A percentile compares a stretch with the other conserved stretches of the same genome.
Evolutionary conservation across 306 rosid genomes (phyloP).

Genomic region (cucumber (Cucumis sativus)): Cucumber_9930_V3 NC_026660.2:6692501-6693000

Average conservation of each 20-base stretch:
- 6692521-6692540: slow-evolving; percentile 87
- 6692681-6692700: slow-evolving; percentile 86
- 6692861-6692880: background rate
- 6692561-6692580: slow-evolving; percentile 87
- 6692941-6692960: too few species aligned
- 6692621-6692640: slow-evolving; percentile 74
- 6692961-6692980: background rate
- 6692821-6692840: background rate
- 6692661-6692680: slow-evolving; percentile 61
- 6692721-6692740: slow-evolving; percentile 81
- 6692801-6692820: background rate
- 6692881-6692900: background rate
- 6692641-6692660: slow-evolving; percentile 71
- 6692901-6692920: background rate
- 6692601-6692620: slow-evolving; percentile 70
- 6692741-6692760: slow-evolving; percentile 71
- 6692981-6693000: background rate
- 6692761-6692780: slow-evolving; percentile 26
- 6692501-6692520: slow-evolving; percentile 79
- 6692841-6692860: background rate
- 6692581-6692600: slow-evolving; percentile 84
- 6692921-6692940: background rate
- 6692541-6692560: slow-evolving; percentile 98
- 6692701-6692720: slow-evolving; percentile 82
- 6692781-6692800: background rate